Evolutionary conservation across 2,329 filamentous ascomycete genomes (phyloP).

Genomic region (Penicillium olsonii): DNA sequence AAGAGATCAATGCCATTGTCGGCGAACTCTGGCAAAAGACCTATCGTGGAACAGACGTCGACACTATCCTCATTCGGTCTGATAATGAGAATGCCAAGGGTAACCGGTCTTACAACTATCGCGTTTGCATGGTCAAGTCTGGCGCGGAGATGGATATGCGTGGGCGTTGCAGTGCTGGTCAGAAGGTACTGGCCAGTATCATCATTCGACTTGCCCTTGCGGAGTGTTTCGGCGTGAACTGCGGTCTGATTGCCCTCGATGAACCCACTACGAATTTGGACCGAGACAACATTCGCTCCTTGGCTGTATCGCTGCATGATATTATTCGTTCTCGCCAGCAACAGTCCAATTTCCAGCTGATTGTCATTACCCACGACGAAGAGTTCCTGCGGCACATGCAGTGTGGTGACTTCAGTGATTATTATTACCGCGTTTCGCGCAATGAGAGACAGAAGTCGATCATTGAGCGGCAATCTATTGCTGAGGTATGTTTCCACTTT

Average conservation of each 20-base stretch:
- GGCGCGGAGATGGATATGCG: conserved; percentile 99
- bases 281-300: conserved; percentile 85
- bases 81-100: conserved; percentile 76
- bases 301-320: conserved; percentile 79
- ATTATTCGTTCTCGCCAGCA: conserved; percentile 82
- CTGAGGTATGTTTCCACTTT: conserved; percentile 42
- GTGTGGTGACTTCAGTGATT: conserved; percentile 88
- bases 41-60: conserved; percentile 95
- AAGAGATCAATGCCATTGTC: conserved; percentile 92
- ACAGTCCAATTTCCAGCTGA: conserved; percentile 95
- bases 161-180: conserved; percentile 91
- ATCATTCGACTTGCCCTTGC: conserved; percentile 95
- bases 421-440: conserved; percentile 83
- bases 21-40: conserved; percentile 96
- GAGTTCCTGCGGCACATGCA: conserved; percentile 93
- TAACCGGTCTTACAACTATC: conserved; percentile 92
- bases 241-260: conserved; percentile 92
- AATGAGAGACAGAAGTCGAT: conserved; percentile 84
- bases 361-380: conserved; percentile 98
- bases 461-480: conserved; percentile 67
- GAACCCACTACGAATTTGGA: conserved; percentile 98
- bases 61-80: conserved; percentile 92
- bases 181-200: conserved; percentile 95
- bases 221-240: conserved; percentile 94
- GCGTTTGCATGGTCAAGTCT: conserved; percentile 96